Evolutionary conservation across 495 filamentous ascomycete species (phyloP), one percentile per base, ranked within the genome.

Genomic region (Penicillium desertorum): DNA sequence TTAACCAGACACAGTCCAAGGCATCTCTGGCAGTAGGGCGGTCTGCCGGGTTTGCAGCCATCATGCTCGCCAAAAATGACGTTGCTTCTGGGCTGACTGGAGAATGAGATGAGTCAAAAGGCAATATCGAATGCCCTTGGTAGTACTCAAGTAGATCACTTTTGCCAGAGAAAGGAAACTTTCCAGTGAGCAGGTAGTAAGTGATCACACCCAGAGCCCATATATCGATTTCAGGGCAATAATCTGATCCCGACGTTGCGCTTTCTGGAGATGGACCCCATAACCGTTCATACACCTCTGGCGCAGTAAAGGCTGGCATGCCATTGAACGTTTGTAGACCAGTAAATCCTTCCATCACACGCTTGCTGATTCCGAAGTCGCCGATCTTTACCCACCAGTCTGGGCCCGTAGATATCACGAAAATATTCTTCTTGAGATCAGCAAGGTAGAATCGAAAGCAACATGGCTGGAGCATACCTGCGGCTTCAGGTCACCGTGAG

Each of bases 301-400:
- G 78, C 1, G 78, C 72, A 47, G 68, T 56, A 53, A 72, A 81
- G 7, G 54, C 62, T 11, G 54, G 44, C 2, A 71, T 77, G 10
- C 71, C 71, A 16, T 67, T 64, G 16, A 62, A 57, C 0, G 71
- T 77, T 17, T 56, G 53, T 3, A 67, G 48, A 2, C 42, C 59
- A 1, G 55, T 69, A 9, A 51, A 53, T 43, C 57, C 60, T 30
- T 61, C 61, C 42, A 68, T 64, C 1, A 68, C 51, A 4, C 70
- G 66, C 54, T 78, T 80, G 44, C 61, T 68, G 45, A 82, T 75
- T 0, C 80, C 80, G 51, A 83, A 81, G 64, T 82, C 80, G 11
- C 74, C 74, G 43, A 82, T 78, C 60, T 82, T 81, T 7, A 81
- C 75, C 61, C 71, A 73, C 60, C 60, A 65, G 63, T 68, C 37